Evolutionary conservation across 257 asterid species (phyloP).

Genomic region (Knoxia roxburghii): DNA sequence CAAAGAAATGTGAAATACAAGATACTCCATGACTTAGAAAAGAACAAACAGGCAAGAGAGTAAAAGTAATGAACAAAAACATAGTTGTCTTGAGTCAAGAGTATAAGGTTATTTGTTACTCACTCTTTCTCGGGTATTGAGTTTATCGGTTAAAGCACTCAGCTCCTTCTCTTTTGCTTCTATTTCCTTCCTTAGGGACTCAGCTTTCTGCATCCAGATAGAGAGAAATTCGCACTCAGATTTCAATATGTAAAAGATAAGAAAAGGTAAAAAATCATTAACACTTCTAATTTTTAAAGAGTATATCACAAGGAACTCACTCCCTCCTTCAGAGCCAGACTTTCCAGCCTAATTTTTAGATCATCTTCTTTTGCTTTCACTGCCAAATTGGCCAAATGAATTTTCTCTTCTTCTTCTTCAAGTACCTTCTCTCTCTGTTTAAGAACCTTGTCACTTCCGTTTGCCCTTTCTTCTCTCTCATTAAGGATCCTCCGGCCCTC

Average conservation of each 20-base stretch:
- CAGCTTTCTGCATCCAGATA: conserved; percentile 55
- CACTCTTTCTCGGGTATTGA: conserved; percentile 67
- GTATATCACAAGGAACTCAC: conserved; percentile 39
- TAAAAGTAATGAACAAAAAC: conserved; percentile 2
- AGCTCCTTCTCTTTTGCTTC: conserved; percentile 65
- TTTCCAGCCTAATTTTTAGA: conserved; percentile 41
- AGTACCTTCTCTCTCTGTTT: conserved; percentile 54
- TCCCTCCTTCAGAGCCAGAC: conserved; percentile 50
- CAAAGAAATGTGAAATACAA: background rate
- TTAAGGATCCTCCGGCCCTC: conserved; percentile 55
- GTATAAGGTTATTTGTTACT: conserved; percentile 29
- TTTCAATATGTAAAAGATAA: background rate
- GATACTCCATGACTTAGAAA: background rate
- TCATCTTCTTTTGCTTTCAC: conserved; percentile 60
- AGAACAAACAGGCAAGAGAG: background rate
- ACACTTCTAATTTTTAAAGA: background rate
- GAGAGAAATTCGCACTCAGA: background rate
- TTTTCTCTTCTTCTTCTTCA: conserved; percentile 50
- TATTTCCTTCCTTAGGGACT: conserved; percentile 35
- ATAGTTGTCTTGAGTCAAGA: conserved; percentile 9
- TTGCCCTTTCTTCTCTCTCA: conserved; percentile 72
- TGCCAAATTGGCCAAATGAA: conserved; percentile 31
- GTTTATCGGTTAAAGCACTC: conserved; percentile 48
- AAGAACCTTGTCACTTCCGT: conserved; percentile 37
- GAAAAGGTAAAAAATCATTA: background rate